phyloP scores from a whole-genome alignment of 176 grass and related monocot genomes.

The Oryza glumipatula region DNA sequence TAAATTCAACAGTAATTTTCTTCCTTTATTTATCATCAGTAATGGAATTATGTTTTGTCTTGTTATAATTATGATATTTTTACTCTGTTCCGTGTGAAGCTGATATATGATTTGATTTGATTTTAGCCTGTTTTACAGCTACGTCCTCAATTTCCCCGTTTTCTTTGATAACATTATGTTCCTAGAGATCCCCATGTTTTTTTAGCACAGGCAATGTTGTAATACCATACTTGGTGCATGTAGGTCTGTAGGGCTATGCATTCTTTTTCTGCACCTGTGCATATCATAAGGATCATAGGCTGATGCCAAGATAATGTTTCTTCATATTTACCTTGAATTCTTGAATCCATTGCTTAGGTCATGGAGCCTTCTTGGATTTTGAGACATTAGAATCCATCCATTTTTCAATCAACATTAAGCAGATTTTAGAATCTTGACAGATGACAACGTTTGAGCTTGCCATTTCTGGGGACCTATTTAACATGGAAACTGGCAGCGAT shows the following conservation, averaged over 20 bases:
- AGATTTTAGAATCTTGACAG: neutral
- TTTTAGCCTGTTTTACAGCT: neutral
- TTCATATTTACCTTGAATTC: slow-evolving; percentile 17
- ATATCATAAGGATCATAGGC: neutral
- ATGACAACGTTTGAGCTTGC: neutral
- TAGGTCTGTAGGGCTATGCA: neutral
- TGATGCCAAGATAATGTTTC: neutral
- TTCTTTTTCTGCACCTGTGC: neutral
- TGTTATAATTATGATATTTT: neutral
- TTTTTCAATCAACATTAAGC: neutral
- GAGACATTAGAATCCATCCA: neutral
- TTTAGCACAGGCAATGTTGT: neutral
- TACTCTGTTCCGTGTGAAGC: neutral
- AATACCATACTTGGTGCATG: neutral
- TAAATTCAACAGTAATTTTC: neutral
- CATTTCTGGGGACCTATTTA: slow-evolving; percentile 12
- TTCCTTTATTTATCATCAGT: slow-evolving; percentile 30
- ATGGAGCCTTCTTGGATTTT: neutral
- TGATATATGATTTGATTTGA: neutral
- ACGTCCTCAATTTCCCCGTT: neutral
- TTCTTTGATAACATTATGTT: slow-evolving; percentile 10
- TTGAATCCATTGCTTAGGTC: neutral
- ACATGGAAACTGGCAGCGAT: neutral
- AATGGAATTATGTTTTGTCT: neutral
- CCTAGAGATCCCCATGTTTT: neutral